These are phyloP conservation scores for Malania oleifera DNA, from an alignment of 164 flowering plant species.

Conservation along the genomic window DNA sequence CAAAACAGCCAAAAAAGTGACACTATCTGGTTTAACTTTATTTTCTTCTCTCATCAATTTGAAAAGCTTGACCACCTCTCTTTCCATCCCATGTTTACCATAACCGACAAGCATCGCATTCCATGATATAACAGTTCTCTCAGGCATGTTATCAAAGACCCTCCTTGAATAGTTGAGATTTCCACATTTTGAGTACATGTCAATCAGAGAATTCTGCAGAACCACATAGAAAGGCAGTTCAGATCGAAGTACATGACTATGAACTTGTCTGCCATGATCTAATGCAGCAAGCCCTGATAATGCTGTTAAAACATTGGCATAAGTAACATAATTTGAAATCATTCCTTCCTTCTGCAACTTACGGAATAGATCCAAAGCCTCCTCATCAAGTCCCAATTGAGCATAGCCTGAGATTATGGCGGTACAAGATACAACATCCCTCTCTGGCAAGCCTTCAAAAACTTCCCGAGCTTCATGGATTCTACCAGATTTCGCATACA, in stretches of 20 bases:
- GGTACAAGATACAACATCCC: constrained; percentile 76
- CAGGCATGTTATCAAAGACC: constrained; percentile 53
- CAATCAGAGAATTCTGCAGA: constrained; percentile 66
- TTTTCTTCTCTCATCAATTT: constrained; percentile 44
- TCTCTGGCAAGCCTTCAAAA: constrained; percentile 53
- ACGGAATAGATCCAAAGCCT: constrained; percentile 57
- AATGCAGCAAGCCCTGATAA: constrained; percentile 68
- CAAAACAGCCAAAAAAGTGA: constrained; percentile 58
- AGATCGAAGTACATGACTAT: constrained; percentile 43
- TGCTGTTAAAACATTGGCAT: constrained; percentile 57
- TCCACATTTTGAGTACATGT: constrained; percentile 84
- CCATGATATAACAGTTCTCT: constrained; percentile 62
- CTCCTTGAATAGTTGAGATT: constrained; percentile 49
- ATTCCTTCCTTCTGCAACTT: constrained; percentile 45
- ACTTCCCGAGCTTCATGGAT: constrained; percentile 54
- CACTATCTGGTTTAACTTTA: constrained; percentile 40
- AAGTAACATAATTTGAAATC: constrained; percentile 65
- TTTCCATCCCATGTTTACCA: constrained; percentile 65
- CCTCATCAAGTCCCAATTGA: constrained; percentile 56
- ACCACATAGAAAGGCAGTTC: constrained; percentile 39
- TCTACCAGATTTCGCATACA: constrained; percentile 68
- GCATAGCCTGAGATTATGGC: constrained; percentile 76
- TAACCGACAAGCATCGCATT: constrained; percentile 74
- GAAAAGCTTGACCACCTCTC: constrained; percentile 46
- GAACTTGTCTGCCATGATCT: constrained; percentile 64